These are phyloP conservation scores for Geotrichum reessii DNA, from an alignment of 1,139 yeast genomes.

Conservation along the genomic window DNA sequence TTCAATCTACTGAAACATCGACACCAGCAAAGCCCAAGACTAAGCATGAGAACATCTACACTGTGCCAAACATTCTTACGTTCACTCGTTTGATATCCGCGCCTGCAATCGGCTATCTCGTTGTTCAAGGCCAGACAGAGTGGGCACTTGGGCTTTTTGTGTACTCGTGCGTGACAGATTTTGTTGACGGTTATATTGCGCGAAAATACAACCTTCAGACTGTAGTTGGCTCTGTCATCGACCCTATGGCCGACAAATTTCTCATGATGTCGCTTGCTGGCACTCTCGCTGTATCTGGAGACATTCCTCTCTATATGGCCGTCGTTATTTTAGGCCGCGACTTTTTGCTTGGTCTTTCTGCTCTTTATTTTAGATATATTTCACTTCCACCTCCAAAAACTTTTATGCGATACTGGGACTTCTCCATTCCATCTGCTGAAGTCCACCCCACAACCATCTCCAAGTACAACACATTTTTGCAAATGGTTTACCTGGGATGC, in stretches of 20 bases:
- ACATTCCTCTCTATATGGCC: conserved; percentile 59
- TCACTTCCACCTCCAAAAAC: conserved; percentile 78
- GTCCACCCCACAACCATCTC: conserved; percentile 87
- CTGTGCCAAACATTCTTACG: conserved; percentile 81
- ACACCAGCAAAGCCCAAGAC: not conserved
- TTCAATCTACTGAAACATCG: not conserved
- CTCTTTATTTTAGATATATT: conserved; percentile 63
- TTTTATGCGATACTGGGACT: conserved; percentile 63
- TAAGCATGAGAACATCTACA: conserved; percentile 53
- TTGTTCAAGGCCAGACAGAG: conserved; percentile 54
- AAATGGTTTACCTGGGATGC: conserved; percentile 82
- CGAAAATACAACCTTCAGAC: conserved; percentile 70
- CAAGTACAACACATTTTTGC: conserved; percentile 82
- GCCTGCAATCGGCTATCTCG: conserved; percentile 76
- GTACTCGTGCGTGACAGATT: conserved; percentile 86
- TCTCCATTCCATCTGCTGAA: conserved; percentile 75
- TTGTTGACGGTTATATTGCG: conserved; percentile 87
- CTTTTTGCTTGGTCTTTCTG: conserved; percentile 65
- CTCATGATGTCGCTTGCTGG: conserved; percentile 82
- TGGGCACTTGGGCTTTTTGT: conserved; percentile 68
- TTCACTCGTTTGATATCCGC: conserved; percentile 70
- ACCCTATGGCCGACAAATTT: conserved; percentile 92
- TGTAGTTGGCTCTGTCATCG: conserved; percentile 83
- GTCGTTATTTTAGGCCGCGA: conserved; percentile 79
- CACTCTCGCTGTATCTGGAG: conserved; percentile 63